phyloP scores from a whole-genome alignment of 495 filamentous ascomycete genomes.

The Talaromyces adpressus region DNA sequence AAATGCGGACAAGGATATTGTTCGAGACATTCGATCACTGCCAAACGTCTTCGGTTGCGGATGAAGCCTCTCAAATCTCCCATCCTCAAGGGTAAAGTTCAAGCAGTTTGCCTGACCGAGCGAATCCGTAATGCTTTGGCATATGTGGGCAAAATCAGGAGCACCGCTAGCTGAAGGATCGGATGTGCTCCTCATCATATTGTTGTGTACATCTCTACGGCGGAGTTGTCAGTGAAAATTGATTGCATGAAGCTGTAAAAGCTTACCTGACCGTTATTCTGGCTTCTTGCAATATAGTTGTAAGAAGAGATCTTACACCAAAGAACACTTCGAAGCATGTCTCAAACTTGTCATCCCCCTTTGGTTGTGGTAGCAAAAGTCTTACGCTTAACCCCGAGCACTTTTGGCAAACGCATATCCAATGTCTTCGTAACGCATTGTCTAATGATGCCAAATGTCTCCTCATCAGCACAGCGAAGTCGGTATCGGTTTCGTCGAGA shows the following conservation, averaged over 20 bases:
- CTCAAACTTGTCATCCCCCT: constrained; percentile 12
- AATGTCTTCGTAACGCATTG: constrained; percentile 20
- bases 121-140: constrained; percentile 20
- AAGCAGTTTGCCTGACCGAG: constrained; percentile 22
- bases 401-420: constrained; percentile 25
- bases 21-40: constrained; percentile 14
- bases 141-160: constrained; percentile 18
- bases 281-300: constrained; percentile 21
- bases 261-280: constrained; percentile 25
- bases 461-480: constrained; percentile 21
- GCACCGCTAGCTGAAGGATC: constrained; percentile 10
- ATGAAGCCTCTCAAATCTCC: constrained; percentile 19
- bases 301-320: constrained; percentile 18
- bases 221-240: constrained; percentile 13
- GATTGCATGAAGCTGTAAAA: too few relatives aligned
- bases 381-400: constrained; percentile 25
- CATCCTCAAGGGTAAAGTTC: constrained; percentile 19
- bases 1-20: constrained; percentile 21
- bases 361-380: constrained; percentile 18
- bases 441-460: constrained; percentile 22
- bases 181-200: constrained; percentile 12
- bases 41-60: constrained; percentile 24
- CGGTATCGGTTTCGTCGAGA: constrained; percentile 17
- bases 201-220: constrained; percentile 15
- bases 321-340: constrained; percentile 21